Percentiles rank a stretch among this genome's conserved stretches.
phyloP scores from a whole-genome alignment of 768 basidiomycete genomes.

The Leccinum variicolor region DNA sequence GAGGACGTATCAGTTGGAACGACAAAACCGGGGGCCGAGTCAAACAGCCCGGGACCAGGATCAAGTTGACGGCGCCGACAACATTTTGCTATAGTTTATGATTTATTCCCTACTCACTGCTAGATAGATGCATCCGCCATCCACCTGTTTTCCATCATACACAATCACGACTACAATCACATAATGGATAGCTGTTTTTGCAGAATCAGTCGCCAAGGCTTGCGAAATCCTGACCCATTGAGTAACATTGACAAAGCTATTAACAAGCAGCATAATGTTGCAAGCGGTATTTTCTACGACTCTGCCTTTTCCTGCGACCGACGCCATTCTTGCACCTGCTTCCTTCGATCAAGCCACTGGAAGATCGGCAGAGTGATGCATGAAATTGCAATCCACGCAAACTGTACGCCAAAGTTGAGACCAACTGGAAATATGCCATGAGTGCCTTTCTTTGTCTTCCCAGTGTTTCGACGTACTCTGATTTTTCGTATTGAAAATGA shows the following conservation, averaged over 20 bases:
- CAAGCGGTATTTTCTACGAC: neutral
- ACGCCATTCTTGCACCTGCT: conserved; percentile 22
- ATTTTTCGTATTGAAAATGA: conserved; percentile 67
- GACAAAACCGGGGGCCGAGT: conserved; percentile 19
- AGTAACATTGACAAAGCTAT: neutral
- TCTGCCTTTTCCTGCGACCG: conserved; percentile 12
- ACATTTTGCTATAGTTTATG: conserved; percentile 4
- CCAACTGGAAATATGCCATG: conserved; percentile 42
- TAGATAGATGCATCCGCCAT: conserved; percentile 22
- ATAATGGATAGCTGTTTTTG: conserved; percentile 9
- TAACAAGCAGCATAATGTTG: neutral
- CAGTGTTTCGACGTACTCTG: conserved; percentile 38
- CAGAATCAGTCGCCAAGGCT: neutral
- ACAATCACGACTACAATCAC: conserved; percentile 9
- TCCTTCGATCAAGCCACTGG: conserved; percentile 39
- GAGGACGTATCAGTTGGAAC: conserved; percentile 17
- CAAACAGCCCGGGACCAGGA: conserved; percentile 16
- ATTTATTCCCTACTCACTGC: conserved; percentile 15
- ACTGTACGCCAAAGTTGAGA: conserved; percentile 55
- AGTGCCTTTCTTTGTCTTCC: neutral
- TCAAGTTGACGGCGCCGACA: conserved; percentile 17
- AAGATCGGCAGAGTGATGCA: conserved; percentile 50
- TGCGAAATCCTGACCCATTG: neutral
- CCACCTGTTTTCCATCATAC: conserved; percentile 16
- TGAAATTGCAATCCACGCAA: conserved; percentile 55